Evolutionary conservation across 495 filamentous ascomycete genomes (phyloP).

Genomic region (Cladorrhinum samala): DNA sequence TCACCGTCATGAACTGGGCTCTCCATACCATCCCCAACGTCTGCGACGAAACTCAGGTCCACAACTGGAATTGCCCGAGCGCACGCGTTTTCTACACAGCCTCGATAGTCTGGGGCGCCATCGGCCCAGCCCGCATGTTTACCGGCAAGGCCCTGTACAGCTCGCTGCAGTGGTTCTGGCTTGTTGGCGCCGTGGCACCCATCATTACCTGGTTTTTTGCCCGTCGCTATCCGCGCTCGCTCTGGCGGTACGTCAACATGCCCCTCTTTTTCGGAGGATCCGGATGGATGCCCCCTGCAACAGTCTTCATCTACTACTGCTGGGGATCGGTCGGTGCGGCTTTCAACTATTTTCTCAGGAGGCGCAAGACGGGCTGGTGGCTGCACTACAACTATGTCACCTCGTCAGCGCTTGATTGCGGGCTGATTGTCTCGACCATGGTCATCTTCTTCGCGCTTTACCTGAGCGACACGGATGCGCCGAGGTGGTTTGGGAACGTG

Average conservation of each 20-base stretch:
- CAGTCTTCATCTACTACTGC: constrained; percentile 58
- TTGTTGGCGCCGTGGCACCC: constrained; percentile 55
- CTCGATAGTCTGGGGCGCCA: constrained; percentile 46
- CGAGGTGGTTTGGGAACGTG: constrained; percentile 62
- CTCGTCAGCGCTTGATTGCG: constrained; percentile 64
- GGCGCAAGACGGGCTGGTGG: constrained; percentile 65
- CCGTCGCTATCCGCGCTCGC: constrained; percentile 51
- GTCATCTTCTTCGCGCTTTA: constrained; percentile 66
- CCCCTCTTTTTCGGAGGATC: constrained; percentile 63
- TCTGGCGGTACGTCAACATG: constrained; percentile 55
- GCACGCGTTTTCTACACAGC: constrained; percentile 61
- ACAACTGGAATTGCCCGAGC: constrained; percentile 58
- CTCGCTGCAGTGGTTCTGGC: constrained; percentile 62
- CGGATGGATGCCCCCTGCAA: constrained; percentile 57
- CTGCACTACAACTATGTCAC: constrained; percentile 73
- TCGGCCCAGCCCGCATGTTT: constrained; percentile 53
- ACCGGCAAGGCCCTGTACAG: constrained; percentile 57
- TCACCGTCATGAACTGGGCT: constrained; percentile 61
- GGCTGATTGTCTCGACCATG: constrained; percentile 59
- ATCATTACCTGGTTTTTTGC: constrained; percentile 56
- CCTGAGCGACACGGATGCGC: constrained; percentile 44
- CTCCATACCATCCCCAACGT: constrained; percentile 54
- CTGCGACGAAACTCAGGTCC: constrained; percentile 50
- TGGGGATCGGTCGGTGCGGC: constrained; percentile 63
- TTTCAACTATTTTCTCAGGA: constrained; percentile 61